Evolutionary conservation across 176 grass and related monocot species (phyloP), one percentile per base, ranked within the genome.

Genomic region (Lolium rigidum): DNA sequence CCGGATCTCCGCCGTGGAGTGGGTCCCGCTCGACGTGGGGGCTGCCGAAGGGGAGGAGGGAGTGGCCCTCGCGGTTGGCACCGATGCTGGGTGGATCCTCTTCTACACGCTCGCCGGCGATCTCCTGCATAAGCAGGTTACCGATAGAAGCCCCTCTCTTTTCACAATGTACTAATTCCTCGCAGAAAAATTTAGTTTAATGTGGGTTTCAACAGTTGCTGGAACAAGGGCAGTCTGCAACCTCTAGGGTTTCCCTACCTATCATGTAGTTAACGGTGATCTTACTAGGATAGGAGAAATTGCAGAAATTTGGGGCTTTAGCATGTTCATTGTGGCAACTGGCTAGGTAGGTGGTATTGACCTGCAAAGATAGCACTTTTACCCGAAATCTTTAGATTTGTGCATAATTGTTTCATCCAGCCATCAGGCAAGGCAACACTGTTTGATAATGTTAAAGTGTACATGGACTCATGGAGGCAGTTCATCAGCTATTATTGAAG

Each of bases 121-220:
- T 76, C 93, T 98, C n/a, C 67, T 98, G 63, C 90, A 94, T 78
- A 97, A 97, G 83, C 96, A 98, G 93, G 95, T 97, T 0, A 3
- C 31, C 3, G 3, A 48, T 55, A 28, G 9, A 25, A 72, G n/a
- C 31, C 31, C 2, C 31, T 35, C 31, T 35, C 2, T 35, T 35
- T 35, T 35, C 31, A 35, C 31, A 35, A 1, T n/a, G n/a, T 31
- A 31, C 1, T 11, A 10, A 31, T 67, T 82, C 17, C 21, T 31
- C 1, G 39, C 5, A 43, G 41, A 43, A 43, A 0, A 0, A 7
- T 43, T 43, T 43, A 8, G 41, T 43, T 43, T 43, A 43, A 43
- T 43, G 0, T 0, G 41, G 49, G 31, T 38, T 62, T 43, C 67
- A 28, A 44, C 1, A 20, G 20, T 76, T 64, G 18, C 25, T 64